Evolutionary conservation across 2,329 filamentous ascomycete species (phyloP).

Genomic region (Teratosphaeria nubilosa): DNA sequence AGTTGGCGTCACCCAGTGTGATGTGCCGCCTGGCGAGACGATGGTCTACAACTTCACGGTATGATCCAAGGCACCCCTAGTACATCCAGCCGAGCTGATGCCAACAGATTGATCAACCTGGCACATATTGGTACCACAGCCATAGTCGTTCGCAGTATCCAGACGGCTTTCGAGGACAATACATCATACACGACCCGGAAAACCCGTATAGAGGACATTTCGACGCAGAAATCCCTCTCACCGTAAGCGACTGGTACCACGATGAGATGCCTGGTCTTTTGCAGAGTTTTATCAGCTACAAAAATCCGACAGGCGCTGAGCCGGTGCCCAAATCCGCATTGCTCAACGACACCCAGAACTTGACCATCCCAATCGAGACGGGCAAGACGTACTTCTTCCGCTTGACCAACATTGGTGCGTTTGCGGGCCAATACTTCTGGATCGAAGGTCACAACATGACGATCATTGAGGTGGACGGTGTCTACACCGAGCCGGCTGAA

Average conservation of each 20-base stretch:
- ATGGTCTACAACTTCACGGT: constrained; percentile 62
- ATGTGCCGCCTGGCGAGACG: constrained; percentile 51
- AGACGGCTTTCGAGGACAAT: constrained; percentile 57
- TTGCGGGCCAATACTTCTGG: constrained; percentile 62
- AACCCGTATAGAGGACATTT: constrained; percentile 45
- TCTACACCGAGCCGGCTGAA: constrained; percentile 50
- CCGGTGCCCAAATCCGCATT: constrained; percentile 56
- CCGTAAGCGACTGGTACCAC: constrained; percentile 67
- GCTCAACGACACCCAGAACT: constrained; percentile 50
- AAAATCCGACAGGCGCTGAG: constrained; percentile 51
- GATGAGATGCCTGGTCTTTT: constrained; percentile 43
- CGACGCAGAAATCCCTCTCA: constrained; percentile 52
- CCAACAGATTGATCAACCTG: constrained; percentile 37
- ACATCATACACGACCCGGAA: constrained; percentile 54
- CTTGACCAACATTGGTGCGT: constrained; percentile 60
- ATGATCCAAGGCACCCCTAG: not conserved
- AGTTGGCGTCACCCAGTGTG: constrained; percentile 56
- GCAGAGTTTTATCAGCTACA: constrained; percentile 44
- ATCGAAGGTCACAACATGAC: constrained; percentile 57
- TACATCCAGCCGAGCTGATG: constrained; percentile 19
- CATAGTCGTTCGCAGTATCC: constrained; percentile 56
- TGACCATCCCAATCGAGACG: constrained; percentile 36
- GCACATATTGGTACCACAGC: constrained; percentile 58
- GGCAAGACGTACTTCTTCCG: constrained; percentile 54
- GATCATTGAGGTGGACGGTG: constrained; percentile 62